phyloP scores from a whole-genome alignment of 192 early-diverging fungal species.

The Diversispora eburnea region DNA sequence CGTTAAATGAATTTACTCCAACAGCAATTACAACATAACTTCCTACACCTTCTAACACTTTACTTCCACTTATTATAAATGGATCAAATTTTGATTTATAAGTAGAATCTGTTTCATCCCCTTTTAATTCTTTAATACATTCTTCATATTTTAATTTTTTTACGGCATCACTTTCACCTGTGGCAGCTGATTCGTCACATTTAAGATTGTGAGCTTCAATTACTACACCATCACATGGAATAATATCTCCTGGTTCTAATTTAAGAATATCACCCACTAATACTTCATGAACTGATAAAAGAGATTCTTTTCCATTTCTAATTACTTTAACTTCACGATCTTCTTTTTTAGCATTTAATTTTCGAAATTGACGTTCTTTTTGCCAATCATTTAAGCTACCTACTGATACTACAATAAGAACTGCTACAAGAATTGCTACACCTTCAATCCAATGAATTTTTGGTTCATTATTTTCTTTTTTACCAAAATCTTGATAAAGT shows the following conservation, averaged over 20 bases:
- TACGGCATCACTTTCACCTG: slow-evolving; percentile 93
- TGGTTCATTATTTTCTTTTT: slow-evolving; percentile 35
- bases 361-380: slow-evolving; percentile 82
- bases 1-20: slow-evolving; percentile 85
- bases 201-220: slow-evolving; percentile 75
- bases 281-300: slow-evolving; percentile 75
- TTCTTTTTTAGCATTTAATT: slow-evolving; percentile 81
- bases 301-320: slow-evolving; percentile 61
- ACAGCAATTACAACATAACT: slow-evolving; percentile 80
- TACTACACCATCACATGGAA: slow-evolving; percentile 87
- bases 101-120: slow-evolving; percentile 32
- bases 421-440: slow-evolving; percentile 75
- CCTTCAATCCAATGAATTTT: slow-evolving; percentile 83
- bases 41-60: slow-evolving; percentile 86
- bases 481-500: slow-evolving; percentile 71
- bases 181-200: slow-evolving; percentile 90
- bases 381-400: slow-evolving; percentile 80
- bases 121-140: slow-evolving; percentile 30
- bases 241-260: slow-evolving; percentile 89
- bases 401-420: slow-evolving; percentile 70
- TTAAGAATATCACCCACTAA: slow-evolving; percentile 88
- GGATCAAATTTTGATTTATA: slow-evolving; percentile 51
- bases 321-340: slow-evolving; percentile 67
- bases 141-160: slow-evolving; percentile 67
- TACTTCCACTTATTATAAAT: slow-evolving; percentile 92